Percentiles rank a stretch among this genome's conserved stretches.
Conservation (phyloP, 1,139 yeast species). For the Debaryomyces singareniensis region DNA sequence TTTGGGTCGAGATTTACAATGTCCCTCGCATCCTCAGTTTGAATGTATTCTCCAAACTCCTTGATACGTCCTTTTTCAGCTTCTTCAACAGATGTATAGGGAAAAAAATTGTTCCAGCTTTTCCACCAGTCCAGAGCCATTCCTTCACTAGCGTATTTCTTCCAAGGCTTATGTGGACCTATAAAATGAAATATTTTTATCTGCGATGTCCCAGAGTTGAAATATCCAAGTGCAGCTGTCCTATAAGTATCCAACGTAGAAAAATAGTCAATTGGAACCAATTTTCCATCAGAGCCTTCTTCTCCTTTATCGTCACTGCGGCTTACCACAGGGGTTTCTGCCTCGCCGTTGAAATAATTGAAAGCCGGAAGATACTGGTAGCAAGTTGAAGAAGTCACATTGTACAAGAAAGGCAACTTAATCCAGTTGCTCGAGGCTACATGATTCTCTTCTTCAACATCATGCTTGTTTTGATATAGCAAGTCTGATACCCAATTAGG, state of each 20-base stretch:
- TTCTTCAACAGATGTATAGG: slow-evolving; percentile 11
- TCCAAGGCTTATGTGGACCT: slow-evolving; percentile 84
- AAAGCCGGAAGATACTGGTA: slow-evolving; percentile 84
- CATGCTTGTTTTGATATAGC: slow-evolving; percentile 5
- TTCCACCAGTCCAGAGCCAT: slow-evolving; percentile 39
- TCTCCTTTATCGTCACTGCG: no score
- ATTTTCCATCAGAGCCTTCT: background rate
- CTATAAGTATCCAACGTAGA: slow-evolving; percentile 1
- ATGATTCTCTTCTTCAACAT: slow-evolving; percentile 5
- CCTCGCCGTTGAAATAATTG: slow-evolving; percentile 39
- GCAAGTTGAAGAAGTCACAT: slow-evolving; percentile 77
- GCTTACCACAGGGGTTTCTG: no score
- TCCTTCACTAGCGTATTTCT: slow-evolving; percentile 13
- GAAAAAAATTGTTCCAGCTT: slow-evolving; percentile 32
- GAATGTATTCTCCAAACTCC: slow-evolving; percentile 1
- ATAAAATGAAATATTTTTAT: slow-evolving; percentile 74
- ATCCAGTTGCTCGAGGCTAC: slow-evolving; percentile 44
- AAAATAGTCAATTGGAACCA: background rate
- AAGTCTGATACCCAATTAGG: slow-evolving; percentile 37
- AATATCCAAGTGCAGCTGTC: slow-evolving; percentile 11
- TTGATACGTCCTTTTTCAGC: slow-evolving; percentile 3
- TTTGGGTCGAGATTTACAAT: background rate
- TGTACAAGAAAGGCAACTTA: slow-evolving; percentile 71
- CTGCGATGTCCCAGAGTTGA: slow-evolving; percentile 15
- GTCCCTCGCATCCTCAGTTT: background rate